phyloP scores from a whole-genome alignment of 768 basidiomycete genomes.

The Tricholoma sp. region DNA sequence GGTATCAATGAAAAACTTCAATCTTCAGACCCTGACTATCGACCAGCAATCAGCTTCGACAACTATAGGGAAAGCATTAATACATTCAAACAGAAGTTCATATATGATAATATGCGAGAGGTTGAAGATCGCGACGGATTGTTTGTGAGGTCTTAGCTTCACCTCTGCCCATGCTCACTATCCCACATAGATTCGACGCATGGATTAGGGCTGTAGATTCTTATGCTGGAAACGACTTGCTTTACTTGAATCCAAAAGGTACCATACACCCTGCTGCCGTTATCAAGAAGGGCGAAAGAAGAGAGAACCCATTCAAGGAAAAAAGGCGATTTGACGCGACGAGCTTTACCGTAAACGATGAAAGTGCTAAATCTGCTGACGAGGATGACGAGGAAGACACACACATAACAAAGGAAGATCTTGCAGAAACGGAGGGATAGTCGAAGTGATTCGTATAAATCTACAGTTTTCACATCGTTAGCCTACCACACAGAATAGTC shows the following conservation, averaged over 20 bases:
- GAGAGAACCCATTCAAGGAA: slow-evolving; percentile 63
- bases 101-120: slow-evolving; percentile 82
- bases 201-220: slow-evolving; percentile 77
- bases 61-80: slow-evolving; percentile 63
- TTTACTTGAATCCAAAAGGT: slow-evolving; percentile 74
- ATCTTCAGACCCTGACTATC: slow-evolving; percentile 53
- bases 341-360: slow-evolving; percentile 34
- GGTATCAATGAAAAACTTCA: slow-evolving; percentile 47
- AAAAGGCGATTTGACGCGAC: slow-evolving; percentile 66
- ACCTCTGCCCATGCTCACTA: not conserved
- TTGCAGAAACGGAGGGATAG: slow-evolving; percentile 54
- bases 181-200: slow-evolving; percentile 65
- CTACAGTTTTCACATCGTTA: not conserved
- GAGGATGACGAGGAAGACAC: slow-evolving; percentile 30
- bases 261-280: slow-evolving; percentile 69
- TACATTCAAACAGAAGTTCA: slow-evolving; percentile 77
- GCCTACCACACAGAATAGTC: not conserved
- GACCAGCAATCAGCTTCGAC: slow-evolving; percentile 72
- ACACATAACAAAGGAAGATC: slow-evolving; percentile 31
- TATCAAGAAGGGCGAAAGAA: slow-evolving; percentile 51
- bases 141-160: slow-evolving; percentile 39
- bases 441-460: not conserved
- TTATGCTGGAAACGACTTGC: slow-evolving; percentile 73
- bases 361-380: slow-evolving; percentile 25
- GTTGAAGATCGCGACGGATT: slow-evolving; percentile 76